Evolutionary conservation across 441 rosid species (phyloP).

Genomic region (Adansonia grandidieri): DNA sequence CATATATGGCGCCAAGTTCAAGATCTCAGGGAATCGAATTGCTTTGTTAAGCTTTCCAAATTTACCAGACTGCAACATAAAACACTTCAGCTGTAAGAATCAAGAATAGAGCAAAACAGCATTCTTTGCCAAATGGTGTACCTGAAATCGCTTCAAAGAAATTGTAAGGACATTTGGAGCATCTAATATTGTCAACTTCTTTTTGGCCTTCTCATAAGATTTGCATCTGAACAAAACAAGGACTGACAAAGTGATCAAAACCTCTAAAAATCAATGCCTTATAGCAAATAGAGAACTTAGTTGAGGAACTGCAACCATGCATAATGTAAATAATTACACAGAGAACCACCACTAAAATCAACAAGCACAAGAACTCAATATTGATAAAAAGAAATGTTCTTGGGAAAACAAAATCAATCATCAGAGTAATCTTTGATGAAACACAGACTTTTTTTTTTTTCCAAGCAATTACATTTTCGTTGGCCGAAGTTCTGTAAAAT

Average conservation of each 20-base stretch:
- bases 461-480: neutral
- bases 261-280: neutral
- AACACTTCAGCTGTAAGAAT: constrained; percentile 33
- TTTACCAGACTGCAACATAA: constrained; percentile 76
- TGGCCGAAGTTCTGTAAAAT: neutral
- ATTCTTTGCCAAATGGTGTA: constrained; percentile 31
- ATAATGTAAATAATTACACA: neutral
- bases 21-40: constrained; percentile 78
- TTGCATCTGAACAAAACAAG: constrained; percentile 66
- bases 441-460: neutral
- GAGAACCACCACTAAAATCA: constrained; percentile 5
- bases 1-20: constrained; percentile 90
- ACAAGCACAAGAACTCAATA: neutral
- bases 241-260: constrained; percentile 15
- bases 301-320: neutral
- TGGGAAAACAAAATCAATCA: neutral
- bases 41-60: constrained; percentile 91
- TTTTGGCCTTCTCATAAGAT: constrained; percentile 89
- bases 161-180: constrained; percentile 96
- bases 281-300: neutral
- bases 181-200: constrained; percentile 81
- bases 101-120: constrained; percentile 18
- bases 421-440: neutral
- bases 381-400: neutral
- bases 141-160: constrained; percentile 96